Conservation (phyloP, 345 rosid species). For the Xanthoceras sorbifolium region DNA sequence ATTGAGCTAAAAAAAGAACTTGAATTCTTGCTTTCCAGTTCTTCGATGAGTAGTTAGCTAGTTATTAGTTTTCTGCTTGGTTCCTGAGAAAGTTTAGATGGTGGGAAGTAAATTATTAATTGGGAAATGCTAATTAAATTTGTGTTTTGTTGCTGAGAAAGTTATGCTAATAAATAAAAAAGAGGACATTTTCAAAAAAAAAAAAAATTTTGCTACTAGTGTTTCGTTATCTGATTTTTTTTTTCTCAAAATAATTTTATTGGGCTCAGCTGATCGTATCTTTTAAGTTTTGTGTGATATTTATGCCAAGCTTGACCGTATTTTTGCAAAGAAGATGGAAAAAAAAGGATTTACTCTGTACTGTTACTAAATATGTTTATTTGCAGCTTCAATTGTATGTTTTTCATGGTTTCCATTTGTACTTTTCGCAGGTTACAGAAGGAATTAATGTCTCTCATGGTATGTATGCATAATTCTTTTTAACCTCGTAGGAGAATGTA, state of each 20-base stretch:
- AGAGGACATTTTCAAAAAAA: neutral
- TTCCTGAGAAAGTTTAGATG: neutral
- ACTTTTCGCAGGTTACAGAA: slow-evolving; percentile 53
- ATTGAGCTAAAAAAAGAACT: too few relatives aligned
- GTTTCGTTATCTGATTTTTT: neutral
- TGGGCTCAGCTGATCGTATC: neutral
- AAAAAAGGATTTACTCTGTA: neutral
- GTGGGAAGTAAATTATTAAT: neutral
- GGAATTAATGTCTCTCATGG: slow-evolving; percentile 74
- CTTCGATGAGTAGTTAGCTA: too few relatives aligned
- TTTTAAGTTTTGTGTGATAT: neutral
- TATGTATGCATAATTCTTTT: slow-evolving; percentile 24
- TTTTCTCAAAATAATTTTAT: neutral
- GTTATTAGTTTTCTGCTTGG: too few relatives aligned
- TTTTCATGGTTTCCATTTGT: neutral
- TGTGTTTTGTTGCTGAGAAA: neutral
- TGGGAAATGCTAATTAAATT: too few relatives aligned
- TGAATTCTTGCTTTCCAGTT: too few relatives aligned
- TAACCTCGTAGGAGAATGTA: neutral
- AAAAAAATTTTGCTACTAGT: too few relatives aligned
- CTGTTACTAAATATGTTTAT: neutral
- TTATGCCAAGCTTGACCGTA: too few relatives aligned
- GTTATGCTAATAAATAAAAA: neutral
- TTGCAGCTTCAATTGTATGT: neutral
- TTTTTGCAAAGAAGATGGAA: neutral